These are phyloP conservation scores for Tricholoma terreum DNA, from an alignment of 768 basidiomycete genomes.

Conservation along the genomic window DNA sequence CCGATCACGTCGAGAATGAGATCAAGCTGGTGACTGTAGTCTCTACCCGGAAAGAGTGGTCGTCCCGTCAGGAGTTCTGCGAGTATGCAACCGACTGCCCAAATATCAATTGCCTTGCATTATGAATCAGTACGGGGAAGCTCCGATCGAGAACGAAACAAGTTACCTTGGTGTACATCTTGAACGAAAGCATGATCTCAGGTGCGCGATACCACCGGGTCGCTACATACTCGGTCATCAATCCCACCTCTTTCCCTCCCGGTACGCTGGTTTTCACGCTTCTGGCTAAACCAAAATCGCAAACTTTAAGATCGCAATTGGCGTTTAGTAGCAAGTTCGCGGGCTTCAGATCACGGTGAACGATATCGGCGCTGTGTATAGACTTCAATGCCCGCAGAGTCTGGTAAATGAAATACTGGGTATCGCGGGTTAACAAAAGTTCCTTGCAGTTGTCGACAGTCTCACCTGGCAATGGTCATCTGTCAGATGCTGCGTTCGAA, in stretches of 20 bases:
- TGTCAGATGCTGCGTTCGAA: conserved; percentile 84
- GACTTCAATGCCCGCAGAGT: conserved; percentile 95
- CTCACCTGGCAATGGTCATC: conserved; percentile 85
- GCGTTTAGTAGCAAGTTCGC: conserved; percentile 94
- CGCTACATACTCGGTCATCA: conserved; percentile 98
- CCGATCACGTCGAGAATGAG: conserved; percentile 93
- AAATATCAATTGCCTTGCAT: conserved; percentile 74
- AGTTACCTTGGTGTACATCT: conserved; percentile 88
- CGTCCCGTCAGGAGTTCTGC: conserved; percentile 96
- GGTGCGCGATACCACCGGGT: conserved; percentile 99
- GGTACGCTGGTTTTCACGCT: conserved; percentile 83
- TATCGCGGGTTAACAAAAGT: not conserved
- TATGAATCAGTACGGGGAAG: not conserved
- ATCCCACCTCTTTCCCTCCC: conserved; percentile 77
- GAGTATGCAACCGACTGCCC: conserved; percentile 84
- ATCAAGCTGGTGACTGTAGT: conserved; percentile 94
- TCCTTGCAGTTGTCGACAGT: not conserved
- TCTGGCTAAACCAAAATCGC: conserved; percentile 92
- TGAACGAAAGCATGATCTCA: conserved; percentile 99
- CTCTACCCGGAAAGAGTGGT: conserved; percentile 94
- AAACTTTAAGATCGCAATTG: conserved; percentile 93
- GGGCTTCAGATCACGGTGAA: conserved; percentile 95
- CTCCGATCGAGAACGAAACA: not conserved
- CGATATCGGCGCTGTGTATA: conserved; percentile 92
- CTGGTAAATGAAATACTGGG: conserved; percentile 88